Evolutionary conservation across 164 flowering plant species (phyloP).

Genomic region (Magnolia changhungtana): DNA sequence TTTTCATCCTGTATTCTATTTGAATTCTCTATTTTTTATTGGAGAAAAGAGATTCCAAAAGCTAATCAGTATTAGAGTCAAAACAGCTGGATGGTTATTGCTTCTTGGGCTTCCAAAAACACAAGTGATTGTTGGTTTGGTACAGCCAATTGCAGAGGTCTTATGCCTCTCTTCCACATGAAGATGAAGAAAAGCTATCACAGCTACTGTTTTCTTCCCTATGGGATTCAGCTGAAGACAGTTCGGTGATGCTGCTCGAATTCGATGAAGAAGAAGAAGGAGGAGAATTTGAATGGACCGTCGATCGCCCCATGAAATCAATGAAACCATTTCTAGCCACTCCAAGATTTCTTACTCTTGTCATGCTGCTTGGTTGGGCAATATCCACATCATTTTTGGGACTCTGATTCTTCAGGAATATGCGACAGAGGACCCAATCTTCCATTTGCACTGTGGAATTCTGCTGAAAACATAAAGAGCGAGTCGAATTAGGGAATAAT

Average conservation of each 20-base stretch:
- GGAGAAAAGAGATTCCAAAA: not conserved
- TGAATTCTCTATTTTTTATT: not conserved
- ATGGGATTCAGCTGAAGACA: slow-evolving; percentile 26
- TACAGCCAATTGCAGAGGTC: slow-evolving; percentile 9
- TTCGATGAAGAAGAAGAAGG: slow-evolving; percentile 28
- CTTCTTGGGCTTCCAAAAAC: slow-evolving; percentile 9
- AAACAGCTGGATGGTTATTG: slow-evolving; percentile 17
- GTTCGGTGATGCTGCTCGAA: slow-evolving; percentile 35
- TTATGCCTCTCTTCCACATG: slow-evolving; percentile 17
- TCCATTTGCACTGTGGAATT: slow-evolving; percentile 23
- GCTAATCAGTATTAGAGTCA: slow-evolving; percentile 3
- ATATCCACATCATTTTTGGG: slow-evolving; percentile 12
- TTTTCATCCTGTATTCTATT: not conserved
- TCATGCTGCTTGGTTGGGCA: slow-evolving; percentile 8
- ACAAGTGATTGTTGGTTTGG: slow-evolving; percentile 5
- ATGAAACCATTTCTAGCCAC: slow-evolving; percentile 19
- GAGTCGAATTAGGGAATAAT: not conserved
- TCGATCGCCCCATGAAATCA: slow-evolving; percentile 26
- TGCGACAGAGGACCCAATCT: slow-evolving; percentile 60
- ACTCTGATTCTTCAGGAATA: slow-evolving; percentile 45
- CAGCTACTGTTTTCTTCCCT: slow-evolving; percentile 30
- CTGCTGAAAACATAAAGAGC: slow-evolving; percentile 19
- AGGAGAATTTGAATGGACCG: slow-evolving; percentile 5
- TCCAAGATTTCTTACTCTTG: slow-evolving; percentile 8
- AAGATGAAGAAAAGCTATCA: slow-evolving; percentile 14